Evolutionary conservation across 768 basidiomycete species (phyloP).

Genomic region (Mycena galericulata): DNA sequence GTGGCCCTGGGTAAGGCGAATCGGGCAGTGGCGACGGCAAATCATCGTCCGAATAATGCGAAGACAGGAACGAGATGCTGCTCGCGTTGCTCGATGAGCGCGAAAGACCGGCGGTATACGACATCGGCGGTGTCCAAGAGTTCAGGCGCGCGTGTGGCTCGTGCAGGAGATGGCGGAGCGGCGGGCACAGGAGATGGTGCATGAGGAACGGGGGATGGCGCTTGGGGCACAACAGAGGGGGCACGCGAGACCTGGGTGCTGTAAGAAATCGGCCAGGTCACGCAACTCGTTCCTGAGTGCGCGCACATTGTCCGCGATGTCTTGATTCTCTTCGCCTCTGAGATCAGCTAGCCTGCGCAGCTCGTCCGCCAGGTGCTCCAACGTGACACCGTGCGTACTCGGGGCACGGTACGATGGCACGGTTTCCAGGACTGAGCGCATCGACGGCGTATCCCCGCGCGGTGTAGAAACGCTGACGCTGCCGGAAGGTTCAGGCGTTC

Average conservation of each 20-base stretch:
- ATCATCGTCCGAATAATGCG: constrained; percentile 85
- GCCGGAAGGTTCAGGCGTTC: constrained; percentile 56
- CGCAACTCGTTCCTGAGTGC: constrained; percentile 77
- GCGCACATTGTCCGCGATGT: constrained; percentile 74
- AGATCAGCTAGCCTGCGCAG: constrained; percentile 65
- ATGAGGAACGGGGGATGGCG: constrained; percentile 22
- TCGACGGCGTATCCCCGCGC: constrained; percentile 59
- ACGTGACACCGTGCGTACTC: constrained; percentile 65
- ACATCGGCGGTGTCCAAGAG: constrained; percentile 26
- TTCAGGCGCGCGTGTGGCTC: constrained; percentile 31
- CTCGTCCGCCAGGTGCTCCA: constrained; percentile 66
- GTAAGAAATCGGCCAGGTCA: constrained; percentile 70
- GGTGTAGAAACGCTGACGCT: constrained; percentile 58
- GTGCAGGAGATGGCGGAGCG: constrained; percentile 12
- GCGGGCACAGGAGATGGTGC: constrained; percentile 15
- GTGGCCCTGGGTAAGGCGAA: constrained; percentile 28
- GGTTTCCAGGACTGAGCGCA: constrained; percentile 59
- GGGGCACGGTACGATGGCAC: constrained; percentile 56
- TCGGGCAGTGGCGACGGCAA: constrained; percentile 45
- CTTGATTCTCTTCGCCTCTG: constrained; percentile 72
- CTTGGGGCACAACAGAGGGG: constrained; percentile 30
- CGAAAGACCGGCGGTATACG: constrained; percentile 37
- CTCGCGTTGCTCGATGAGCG: constrained; percentile 57
- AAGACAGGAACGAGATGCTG: constrained; percentile 60
- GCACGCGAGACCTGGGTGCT: constrained; percentile 53